Conservation (phyloP, 352 stramenopile species). For the Globisporangium apiculatum region DNA sequence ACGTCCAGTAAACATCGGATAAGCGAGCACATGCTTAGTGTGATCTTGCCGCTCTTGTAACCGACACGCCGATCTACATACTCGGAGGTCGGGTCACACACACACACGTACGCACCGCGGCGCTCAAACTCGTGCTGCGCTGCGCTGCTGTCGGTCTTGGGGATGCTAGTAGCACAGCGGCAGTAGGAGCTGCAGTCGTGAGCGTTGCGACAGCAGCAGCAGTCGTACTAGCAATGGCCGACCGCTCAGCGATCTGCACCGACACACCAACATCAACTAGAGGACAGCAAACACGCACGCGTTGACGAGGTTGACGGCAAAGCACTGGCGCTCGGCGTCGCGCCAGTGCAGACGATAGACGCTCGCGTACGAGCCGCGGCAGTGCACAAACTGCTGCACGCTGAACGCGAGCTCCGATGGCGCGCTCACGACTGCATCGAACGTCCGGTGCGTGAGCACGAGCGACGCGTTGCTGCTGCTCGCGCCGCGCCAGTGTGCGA, state of each 20-base stretch:
- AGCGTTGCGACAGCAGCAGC: neutral
- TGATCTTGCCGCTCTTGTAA: too few relatives aligned
- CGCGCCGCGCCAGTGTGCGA: conserved; percentile 39
- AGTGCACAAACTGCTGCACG: conserved; percentile 67
- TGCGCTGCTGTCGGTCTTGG: too few relatives aligned
- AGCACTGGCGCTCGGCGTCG: conserved; percentile 43
- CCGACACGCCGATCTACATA: too few relatives aligned
- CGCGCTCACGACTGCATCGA: conserved; percentile 49
- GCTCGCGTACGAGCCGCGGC: conserved; percentile 54
- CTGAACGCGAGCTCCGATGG: conserved; percentile 52
- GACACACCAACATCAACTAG: neutral
- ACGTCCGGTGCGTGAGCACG: conserved; percentile 43
- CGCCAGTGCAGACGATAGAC: conserved; percentile 69
- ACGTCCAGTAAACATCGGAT: too few relatives aligned
- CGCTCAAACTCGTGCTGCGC: too few relatives aligned
- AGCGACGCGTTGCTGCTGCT: conserved; percentile 45
- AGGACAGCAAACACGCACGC: conserved; percentile 27
- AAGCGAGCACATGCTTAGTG: too few relatives aligned
- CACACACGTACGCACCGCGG: too few relatives aligned
- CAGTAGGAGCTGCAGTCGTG: too few relatives aligned
- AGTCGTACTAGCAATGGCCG: neutral
- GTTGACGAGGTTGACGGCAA: conserved; percentile 67
- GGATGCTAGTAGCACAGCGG: too few relatives aligned
- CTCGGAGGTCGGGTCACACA: too few relatives aligned
- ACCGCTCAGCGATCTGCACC: neutral